Evolutionary conservation across 1,139 yeast species (phyloP).

Genomic region (Nakaseomyces glabratus): DNA sequence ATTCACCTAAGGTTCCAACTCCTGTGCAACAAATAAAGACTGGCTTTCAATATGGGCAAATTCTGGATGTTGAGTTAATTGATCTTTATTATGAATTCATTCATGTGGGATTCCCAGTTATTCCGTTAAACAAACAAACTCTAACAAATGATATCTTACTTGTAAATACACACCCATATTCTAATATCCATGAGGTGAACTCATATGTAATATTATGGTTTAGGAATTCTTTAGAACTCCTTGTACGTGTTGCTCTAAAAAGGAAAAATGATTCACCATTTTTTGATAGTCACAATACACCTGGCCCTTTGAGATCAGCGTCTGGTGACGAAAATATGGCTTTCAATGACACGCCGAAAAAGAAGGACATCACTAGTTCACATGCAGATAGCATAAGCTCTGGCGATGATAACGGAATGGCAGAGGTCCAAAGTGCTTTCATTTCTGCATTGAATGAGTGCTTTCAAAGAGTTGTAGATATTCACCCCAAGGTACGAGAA

Average conservation of each 20-base stretch:
- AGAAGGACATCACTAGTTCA: constrained; percentile 4
- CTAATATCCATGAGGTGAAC: constrained; percentile 35
- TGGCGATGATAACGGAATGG: constrained; percentile 28
- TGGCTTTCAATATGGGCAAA: constrained; percentile 22
- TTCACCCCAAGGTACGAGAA: constrained; percentile 38
- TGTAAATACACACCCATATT: constrained; percentile 30
- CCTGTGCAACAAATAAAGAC: constrained; percentile 6
- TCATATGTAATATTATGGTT: constrained; percentile 42
- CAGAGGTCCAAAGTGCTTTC: constrained; percentile 22
- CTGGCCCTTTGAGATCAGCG: constrained; percentile 5
- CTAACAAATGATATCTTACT: constrained; percentile 31
- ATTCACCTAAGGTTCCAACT: constrained; percentile 11
- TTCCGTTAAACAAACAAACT: constrained; percentile 42
- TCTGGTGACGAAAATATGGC: constrained; percentile 7
- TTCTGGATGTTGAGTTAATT: constrained; percentile 28
- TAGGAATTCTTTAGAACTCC: constrained; percentile 41
- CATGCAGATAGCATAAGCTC: constrained; percentile 13
- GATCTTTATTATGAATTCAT: constrained; percentile 44
- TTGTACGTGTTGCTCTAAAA: constrained; percentile 36
- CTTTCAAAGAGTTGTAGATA: constrained; percentile 37
- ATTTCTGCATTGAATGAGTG: constrained; percentile 31
- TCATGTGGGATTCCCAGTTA: constrained; percentile 49
- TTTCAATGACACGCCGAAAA: constrained; percentile 5
- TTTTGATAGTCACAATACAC: constrained; percentile 12
- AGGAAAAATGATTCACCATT: constrained; percentile 14